phyloP scores from a whole-genome alignment of 2,329 filamentous ascomycete genomes.

The Fusarium temperatum region DNA sequence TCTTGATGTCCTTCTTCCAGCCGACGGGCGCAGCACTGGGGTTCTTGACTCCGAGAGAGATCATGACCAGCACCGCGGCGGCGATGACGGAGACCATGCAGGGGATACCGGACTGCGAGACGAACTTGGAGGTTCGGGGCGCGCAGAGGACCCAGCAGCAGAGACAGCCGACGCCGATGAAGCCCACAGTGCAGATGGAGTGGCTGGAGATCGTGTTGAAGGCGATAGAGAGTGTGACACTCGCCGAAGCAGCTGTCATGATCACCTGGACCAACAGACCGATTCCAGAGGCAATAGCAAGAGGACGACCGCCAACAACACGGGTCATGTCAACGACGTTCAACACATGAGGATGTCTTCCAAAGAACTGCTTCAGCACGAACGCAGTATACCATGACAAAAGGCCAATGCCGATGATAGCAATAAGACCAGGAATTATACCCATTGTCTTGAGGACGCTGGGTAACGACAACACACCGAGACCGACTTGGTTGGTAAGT shows the following conservation, averaged over 20 bases:
- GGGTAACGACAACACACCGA: conserved; percentile 72
- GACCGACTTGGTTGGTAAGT: conserved; percentile 48
- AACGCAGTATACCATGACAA: conserved; percentile 69
- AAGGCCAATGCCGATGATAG: conserved; percentile 71
- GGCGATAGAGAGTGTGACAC: conserved; percentile 72
- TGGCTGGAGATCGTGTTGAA: conserved; percentile 73
- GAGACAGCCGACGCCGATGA: conserved; percentile 69
- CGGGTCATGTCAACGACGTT: conserved; percentile 76
- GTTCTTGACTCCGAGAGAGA: conserved; percentile 45
- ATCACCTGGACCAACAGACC: conserved; percentile 79
- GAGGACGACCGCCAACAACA: conserved; percentile 53
- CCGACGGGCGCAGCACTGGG: conserved; percentile 41
- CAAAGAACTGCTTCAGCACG: conserved; percentile 70
- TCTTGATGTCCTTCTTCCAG: conserved; percentile 44
- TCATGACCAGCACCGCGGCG: conserved; percentile 50
- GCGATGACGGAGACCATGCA: conserved; percentile 48
- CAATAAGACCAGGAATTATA: conserved; percentile 72
- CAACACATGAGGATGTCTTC: conserved; percentile 72
- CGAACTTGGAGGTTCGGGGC: conserved; percentile 69
- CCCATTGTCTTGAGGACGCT: conserved; percentile 75
- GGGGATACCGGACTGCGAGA: conserved; percentile 45
- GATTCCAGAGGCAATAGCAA: conserved; percentile 51
- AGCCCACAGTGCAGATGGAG: conserved; percentile 71
- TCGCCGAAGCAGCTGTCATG: conserved; percentile 74
- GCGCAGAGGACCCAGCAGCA: conserved; percentile 71